Evolutionary conservation across 1,284 basidiomycete species (phyloP).

Genomic region (Marasmius oreades): DNA sequence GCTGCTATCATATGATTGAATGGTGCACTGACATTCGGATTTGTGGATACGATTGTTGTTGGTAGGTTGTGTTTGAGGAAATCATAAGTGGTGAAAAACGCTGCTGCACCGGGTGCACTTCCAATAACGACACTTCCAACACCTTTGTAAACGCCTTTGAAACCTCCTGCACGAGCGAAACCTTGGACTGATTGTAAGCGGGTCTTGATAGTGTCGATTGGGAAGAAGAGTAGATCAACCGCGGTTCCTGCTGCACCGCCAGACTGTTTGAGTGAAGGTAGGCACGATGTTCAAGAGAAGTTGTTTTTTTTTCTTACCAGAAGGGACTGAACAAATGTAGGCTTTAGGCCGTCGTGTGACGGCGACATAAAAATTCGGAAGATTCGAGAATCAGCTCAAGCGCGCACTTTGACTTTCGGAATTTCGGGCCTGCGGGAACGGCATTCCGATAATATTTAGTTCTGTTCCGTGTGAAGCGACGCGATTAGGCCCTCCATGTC

Average conservation of each 20-base stretch:
- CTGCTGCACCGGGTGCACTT: slow-evolving; percentile 93
- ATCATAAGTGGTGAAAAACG: slow-evolving; percentile 96
- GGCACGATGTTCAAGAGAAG: not conserved
- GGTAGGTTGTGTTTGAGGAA: slow-evolving; percentile 77
- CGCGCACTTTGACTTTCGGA: slow-evolving; percentile 8
- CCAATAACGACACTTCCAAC: slow-evolving; percentile 94
- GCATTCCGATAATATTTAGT: too few species aligned
- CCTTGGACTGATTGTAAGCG: slow-evolving; percentile 88
- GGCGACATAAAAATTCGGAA: slow-evolving; percentile 1
- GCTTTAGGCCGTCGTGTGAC: slow-evolving; percentile 17
- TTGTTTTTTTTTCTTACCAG: slow-evolving; percentile 25
- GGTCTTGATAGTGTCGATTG: slow-evolving; percentile 96
- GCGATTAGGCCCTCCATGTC: not conserved
- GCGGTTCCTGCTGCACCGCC: slow-evolving; percentile 86
- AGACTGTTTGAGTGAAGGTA: slow-evolving; percentile 50
- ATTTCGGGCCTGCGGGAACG: not conserved
- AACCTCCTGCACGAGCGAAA: slow-evolving; percentile 84
- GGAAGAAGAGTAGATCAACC: slow-evolving; percentile 94
- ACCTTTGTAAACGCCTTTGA: slow-evolving; percentile 91
- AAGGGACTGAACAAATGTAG: slow-evolving; percentile 39
- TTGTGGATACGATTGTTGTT: slow-evolving; percentile 31
- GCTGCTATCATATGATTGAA: slow-evolving; percentile 82
- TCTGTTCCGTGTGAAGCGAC: not conserved
- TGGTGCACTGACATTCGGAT: slow-evolving; percentile 42
- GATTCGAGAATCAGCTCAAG: slow-evolving; percentile 11